Base-by-base conservation (phyloP, 2,329 filamentous ascomycete genomes). In the Orbilia quercus region DNA sequence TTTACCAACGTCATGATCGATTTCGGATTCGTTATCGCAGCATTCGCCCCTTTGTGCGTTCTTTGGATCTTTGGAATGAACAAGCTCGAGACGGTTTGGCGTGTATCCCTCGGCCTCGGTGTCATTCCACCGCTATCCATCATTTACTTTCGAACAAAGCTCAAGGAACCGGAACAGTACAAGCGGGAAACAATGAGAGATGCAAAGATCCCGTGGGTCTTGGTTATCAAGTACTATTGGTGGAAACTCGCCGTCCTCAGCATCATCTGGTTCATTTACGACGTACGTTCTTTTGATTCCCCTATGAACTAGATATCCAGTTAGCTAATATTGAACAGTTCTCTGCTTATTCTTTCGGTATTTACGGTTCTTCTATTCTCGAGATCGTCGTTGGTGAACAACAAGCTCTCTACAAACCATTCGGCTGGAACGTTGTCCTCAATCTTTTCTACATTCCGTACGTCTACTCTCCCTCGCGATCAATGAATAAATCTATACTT, bases 1-100 rank as follows among this genome's bases (percentile, higher is more conserved):
- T 96, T 95, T 80, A 96, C 91, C 50, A 96, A 96, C 80, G 87
- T 90, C 22, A 90, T 92, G 84, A 96, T 96, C 72, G 91, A 96
- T 79, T 86, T 88, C 59, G 92, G 91, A 0, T 96, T 96, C 76
- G 90, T 96, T 1, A 84, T 94, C 63, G 89, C 91, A 7, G 89
- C 91, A 0, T 87, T 96, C 74, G 87, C 95, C 1, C 91, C 92
- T 0, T 88, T 88, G 81, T 82, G 90, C 48, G 80, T 90, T 25
- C 85, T 87, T 11, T 77, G 87, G 76, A 86, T 88, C 20, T 84
- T 85, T 66, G 79, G 88, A 79, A 79, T 89, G 76, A 81, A 84
- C 7, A 88, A 94, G 78, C 84, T 90, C 54, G 85, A 88, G 67
- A 89, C 88, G 23, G 91, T 91, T 42, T 96, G 93, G 93, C 88